phyloP scores from a whole-genome alignment of 2,329 filamentous ascomycete genomes.

The Pyrenophora teres region DNA sequence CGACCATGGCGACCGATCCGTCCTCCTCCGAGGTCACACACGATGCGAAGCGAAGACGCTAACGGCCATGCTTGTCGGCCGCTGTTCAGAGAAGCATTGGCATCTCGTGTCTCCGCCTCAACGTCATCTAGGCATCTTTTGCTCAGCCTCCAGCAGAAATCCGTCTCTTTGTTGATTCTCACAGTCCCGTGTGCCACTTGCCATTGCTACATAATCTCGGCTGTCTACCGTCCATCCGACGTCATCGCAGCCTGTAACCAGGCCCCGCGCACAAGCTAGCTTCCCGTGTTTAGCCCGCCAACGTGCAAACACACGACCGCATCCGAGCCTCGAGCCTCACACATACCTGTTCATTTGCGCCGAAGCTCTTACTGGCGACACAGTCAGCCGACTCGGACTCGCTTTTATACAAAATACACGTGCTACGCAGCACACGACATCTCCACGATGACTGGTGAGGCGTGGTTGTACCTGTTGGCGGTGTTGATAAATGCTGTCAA shows the following conservation, averaged over 20 bases:
- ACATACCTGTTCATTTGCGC: slow-evolving; percentile 17
- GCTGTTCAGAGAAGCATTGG: slow-evolving; percentile 28
- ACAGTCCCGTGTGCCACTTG: slow-evolving; percentile 5
- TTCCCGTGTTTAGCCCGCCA: slow-evolving; percentile 41
- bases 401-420: slow-evolving; percentile 11
- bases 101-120: slow-evolving; percentile 27
- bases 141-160: slow-evolving; percentile 24
- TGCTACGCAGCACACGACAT: slow-evolving; percentile 32
- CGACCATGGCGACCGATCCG: slow-evolving; percentile 10
- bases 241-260: slow-evolving; percentile 28
- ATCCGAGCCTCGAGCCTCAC: slow-evolving; percentile 28
- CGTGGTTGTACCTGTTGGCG: slow-evolving; percentile 96
- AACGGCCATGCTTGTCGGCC: slow-evolving; percentile 19
- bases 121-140: slow-evolving; percentile 44
- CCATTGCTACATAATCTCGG: slow-evolving; percentile 7
- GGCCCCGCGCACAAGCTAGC: slow-evolving; percentile 42
- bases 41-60: slow-evolving; percentile 22
- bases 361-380: slow-evolving; percentile 14
- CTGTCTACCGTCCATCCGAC: slow-evolving; percentile 16
- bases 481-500: slow-evolving; percentile 99
- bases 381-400: slow-evolving; percentile 16
- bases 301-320: slow-evolving; percentile 43
- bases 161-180: slow-evolving; percentile 9
- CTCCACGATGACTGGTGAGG: slow-evolving; percentile 87
- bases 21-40: background rate